These are phyloP conservation scores for Cordyceps javanica DNA, from an alignment of 2,329 filamentous ascomycete genomes.

Conservation along the genomic window DNA sequence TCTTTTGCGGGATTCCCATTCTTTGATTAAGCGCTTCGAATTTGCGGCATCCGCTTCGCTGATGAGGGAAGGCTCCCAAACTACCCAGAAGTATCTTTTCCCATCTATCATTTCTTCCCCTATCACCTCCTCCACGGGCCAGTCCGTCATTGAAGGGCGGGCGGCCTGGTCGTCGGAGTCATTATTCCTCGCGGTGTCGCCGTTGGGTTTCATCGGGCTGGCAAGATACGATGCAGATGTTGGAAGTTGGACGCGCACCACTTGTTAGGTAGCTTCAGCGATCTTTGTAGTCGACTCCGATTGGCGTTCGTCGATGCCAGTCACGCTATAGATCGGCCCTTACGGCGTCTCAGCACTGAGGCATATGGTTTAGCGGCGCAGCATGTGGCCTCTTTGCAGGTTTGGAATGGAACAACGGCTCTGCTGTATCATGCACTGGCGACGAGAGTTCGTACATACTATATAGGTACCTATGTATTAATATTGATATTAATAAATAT, in stretches of 20 bases:
- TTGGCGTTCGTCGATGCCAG: not conserved
- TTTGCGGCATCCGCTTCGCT: not conserved
- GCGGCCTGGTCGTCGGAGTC: not conserved
- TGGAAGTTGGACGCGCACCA: not conserved
- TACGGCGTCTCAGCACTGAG: constrained; percentile 12
- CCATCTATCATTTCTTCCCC: not conserved
- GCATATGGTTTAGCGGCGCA: constrained; percentile 5
- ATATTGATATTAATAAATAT: too few species aligned
- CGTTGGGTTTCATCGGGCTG: not conserved
- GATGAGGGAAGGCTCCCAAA: not conserved
- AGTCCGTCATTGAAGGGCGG: not conserved
- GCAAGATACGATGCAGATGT: not conserved
- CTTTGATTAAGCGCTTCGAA: not conserved
- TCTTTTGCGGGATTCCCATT: not conserved
- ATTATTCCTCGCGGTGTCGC: not conserved
- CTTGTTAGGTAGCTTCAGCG: not conserved
- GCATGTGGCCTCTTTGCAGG: not conserved
- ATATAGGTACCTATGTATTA: too few species aligned
- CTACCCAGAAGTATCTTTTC: not conserved
- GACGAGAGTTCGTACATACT: too few species aligned
- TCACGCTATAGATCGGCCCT: not conserved
- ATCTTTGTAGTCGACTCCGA: not conserved
- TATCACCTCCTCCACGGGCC: not conserved
- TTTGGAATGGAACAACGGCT: not conserved
- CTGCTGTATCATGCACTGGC: not conserved